These are phyloP conservation scores for Crithidia thermophila DNA, from an alignment of 208 protist species.

Conservation along the genomic window DNA sequence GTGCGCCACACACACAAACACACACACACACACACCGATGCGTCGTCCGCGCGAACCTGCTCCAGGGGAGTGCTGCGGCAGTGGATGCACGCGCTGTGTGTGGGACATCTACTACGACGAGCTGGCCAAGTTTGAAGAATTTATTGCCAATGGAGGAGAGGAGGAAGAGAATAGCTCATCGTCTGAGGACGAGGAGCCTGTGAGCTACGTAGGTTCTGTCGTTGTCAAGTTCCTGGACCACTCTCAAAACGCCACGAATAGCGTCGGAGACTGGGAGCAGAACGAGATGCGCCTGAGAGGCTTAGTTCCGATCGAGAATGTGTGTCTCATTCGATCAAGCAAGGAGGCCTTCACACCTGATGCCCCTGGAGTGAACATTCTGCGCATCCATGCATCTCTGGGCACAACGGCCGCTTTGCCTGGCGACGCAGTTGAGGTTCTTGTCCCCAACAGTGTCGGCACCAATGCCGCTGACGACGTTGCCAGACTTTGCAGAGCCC, in stretches of 20 bases:
- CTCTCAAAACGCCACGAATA: neutral
- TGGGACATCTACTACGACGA: constrained; percentile 92
- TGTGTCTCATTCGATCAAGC: constrained; percentile 21
- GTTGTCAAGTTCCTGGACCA: constrained; percentile 59
- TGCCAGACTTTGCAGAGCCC: constrained; percentile 51
- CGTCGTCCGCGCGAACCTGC: constrained; percentile 66
- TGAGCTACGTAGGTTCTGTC: constrained; percentile 74
- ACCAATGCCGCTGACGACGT: constrained; percentile 43
- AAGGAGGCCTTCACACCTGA: constrained; percentile 2
- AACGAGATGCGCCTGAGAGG: constrained; percentile 12
- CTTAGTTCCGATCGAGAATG: constrained; percentile 24
- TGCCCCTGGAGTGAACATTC: constrained; percentile 27
- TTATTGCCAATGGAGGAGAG: constrained; percentile 23
- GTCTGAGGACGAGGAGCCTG: constrained; percentile 24
- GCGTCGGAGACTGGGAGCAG: constrained; percentile 7
- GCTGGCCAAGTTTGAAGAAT: constrained; percentile 55
- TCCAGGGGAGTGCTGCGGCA: constrained; percentile 85
- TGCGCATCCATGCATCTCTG: constrained; percentile 20
- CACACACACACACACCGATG: constrained; percentile 4
- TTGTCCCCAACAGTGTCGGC: constrained; percentile 57
- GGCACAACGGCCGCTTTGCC: constrained; percentile 27
- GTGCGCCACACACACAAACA: neutral
- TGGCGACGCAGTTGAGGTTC: constrained; percentile 79
- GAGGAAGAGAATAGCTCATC: constrained; percentile 23
- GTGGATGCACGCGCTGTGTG: constrained; percentile 85